Evolutionary conservation across 768 basidiomycete species (phyloP), one percentile per base, ranked within the genome.

Genomic region (Coprinopsis sp.): DNA sequence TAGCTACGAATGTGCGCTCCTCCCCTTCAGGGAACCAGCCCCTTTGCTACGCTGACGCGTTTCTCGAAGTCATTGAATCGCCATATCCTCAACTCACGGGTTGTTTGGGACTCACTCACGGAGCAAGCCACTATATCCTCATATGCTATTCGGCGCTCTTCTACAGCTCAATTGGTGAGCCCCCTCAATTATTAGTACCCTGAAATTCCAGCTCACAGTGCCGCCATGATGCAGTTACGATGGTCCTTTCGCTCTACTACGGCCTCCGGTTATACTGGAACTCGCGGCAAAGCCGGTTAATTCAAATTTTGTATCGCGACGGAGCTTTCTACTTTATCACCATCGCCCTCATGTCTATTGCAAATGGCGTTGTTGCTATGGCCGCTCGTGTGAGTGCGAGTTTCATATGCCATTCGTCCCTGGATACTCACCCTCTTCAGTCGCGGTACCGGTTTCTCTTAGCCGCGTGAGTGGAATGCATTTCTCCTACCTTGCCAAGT

Each of bases 281-380:
- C 5, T 27, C 40, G 6, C 24, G 27, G 11, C 16, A 42, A 4
- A 42, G 28, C 18, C 25, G 22, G 13, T 42, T 42, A 28, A 42
- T 42, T n/a, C 7, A 42, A 11, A 30, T 42, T 30, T 28, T 42
- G 5, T 42, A 42, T 28, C 40, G 40, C n/a, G 40, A 42, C 40
- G 40, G 27, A 19, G 24, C 40, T 12, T 42, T 42, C 18, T 42
- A 42, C 18, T 42, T 42, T 18, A n/a, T 42, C 27, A 42, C 40
- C 27, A 42, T 42, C 18, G 27, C 40, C 8, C 27, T 42, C 6
- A 28, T 42, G 24, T 42, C 40, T 5, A 28, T 42, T 19, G 40
- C 40, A 5, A 42, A 42, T 19, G 40, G 40, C 6, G 16, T 42
- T 28, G 24, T 42, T 11, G 6, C 40, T 5, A 42, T 42, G 24